phyloP scores from a whole-genome alignment of 1,284 basidiomycete species.

The Ganoderma resinaceum region DNA sequence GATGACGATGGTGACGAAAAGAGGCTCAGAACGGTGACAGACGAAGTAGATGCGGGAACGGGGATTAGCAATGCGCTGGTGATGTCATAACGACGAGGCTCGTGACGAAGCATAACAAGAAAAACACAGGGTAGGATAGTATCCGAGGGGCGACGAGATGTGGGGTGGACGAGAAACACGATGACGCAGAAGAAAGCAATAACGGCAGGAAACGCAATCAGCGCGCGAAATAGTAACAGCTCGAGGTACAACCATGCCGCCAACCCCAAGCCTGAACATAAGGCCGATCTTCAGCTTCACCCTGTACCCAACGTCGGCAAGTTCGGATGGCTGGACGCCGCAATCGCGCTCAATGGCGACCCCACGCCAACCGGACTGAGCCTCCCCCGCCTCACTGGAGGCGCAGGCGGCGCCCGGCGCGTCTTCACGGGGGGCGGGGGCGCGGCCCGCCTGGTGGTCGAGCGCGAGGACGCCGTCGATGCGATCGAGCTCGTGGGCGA shows the following conservation, averaged over 20 bases:
- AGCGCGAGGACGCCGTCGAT: constrained; percentile 25
- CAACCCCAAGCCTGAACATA: neutral
- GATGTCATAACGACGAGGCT: neutral
- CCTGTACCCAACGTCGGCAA: constrained; percentile 21
- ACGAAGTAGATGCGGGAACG: neutral
- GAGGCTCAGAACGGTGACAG: neutral
- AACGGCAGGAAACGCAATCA: neutral
- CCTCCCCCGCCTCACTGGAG: constrained; percentile 50
- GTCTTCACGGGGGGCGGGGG: constrained; percentile 60
- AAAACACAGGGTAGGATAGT: neutral
- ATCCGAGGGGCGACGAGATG: neutral
- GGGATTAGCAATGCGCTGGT: neutral
- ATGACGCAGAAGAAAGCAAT: neutral
- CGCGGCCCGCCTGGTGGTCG: constrained; percentile 45
- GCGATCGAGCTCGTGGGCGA: constrained; percentile 15
- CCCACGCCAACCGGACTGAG: constrained; percentile 1
- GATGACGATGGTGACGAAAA: neutral
- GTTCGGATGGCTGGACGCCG: constrained; percentile 29
- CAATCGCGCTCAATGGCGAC: constrained; percentile 20
- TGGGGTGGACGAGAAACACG: neutral
- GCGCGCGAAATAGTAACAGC: neutral
- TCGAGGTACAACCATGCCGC: neutral
- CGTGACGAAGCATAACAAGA: neutral
- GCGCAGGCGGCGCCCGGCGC: constrained; percentile 69
- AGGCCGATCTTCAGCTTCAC: constrained; percentile 13